Conservation (phyloP, 306 rosid genomes). For the Cicer judaicum region DNA sequence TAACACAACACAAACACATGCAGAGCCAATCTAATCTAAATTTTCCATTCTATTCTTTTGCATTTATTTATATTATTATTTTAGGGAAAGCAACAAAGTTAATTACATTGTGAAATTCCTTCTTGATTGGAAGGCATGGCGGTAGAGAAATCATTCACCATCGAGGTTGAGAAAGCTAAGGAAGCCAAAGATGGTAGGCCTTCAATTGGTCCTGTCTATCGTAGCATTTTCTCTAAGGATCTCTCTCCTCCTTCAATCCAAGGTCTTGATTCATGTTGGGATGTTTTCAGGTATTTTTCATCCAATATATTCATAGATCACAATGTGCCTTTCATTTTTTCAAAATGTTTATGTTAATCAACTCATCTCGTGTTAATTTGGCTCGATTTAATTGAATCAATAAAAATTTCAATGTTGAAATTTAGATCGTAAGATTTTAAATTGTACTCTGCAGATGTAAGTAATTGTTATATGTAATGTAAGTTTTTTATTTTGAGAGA, state of each 20-base stretch:
- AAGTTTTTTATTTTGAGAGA: neutral
- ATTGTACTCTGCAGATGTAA: neutral
- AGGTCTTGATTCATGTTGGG: constrained; percentile 82
- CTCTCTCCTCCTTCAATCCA: constrained; percentile 56
- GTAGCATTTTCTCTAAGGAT: constrained; percentile 64
- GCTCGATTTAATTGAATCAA: neutral
- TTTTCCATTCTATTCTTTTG: too few species aligned
- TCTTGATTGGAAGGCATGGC: constrained; percentile 44
- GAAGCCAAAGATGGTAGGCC: constrained; percentile 64
- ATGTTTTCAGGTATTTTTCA: constrained; percentile 62
- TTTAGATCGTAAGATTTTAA: neutral
- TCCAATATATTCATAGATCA: neutral
- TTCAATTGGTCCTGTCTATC: constrained; percentile 76
- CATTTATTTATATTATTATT: too few species aligned
- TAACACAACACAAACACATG: too few species aligned
- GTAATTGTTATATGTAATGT: too few species aligned
- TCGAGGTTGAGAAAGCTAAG: constrained; percentile 71
- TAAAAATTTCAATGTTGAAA: neutral
- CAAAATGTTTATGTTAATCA: neutral
- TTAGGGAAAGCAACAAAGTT: too few species aligned
- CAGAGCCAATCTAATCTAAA: too few species aligned
- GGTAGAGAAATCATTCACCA: constrained; percentile 46
- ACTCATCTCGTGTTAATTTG: neutral
- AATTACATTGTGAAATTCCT: too few species aligned
- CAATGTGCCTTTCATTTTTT: neutral